phyloP scores from a whole-genome alignment of 495 filamentous ascomycete species.

The Xylaria intraflava region DNA sequence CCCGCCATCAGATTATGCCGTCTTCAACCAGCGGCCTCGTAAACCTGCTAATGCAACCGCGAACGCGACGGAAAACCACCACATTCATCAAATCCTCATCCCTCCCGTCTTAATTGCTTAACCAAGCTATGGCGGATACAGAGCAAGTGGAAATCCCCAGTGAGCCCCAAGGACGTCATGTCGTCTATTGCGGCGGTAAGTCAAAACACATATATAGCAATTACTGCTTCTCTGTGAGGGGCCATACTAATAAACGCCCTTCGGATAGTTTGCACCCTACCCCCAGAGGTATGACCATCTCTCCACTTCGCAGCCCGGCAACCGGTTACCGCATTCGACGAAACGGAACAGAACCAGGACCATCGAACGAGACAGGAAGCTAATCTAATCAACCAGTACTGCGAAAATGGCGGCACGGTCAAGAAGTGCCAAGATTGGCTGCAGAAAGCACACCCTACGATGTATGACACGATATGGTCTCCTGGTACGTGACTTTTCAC shows the following conservation, averaged over 20 bases:
- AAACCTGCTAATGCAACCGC: neutral
- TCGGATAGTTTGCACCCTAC: conserved; percentile 76
- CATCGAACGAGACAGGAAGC: conserved; percentile 1
- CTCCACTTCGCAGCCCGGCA: conserved; percentile 1
- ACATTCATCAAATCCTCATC: neutral
- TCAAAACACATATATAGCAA: conserved; percentile 12
- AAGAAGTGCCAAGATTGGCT: conserved; percentile 98
- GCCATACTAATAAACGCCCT: conserved; percentile 9
- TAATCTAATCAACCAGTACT: conserved; percentile 61
- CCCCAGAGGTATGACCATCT: conserved; percentile 67
- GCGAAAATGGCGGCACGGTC: conserved; percentile 96
- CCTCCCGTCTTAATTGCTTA: neutral
- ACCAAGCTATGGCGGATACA: conserved; percentile 33
- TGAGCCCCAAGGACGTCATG: conserved; percentile 57
- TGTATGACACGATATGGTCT: conserved; percentile 77
- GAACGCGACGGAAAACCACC: neutral
- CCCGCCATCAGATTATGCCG: conserved; percentile 7
- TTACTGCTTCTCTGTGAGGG: neutral
- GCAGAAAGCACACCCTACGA: conserved; percentile 59
- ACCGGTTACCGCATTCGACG: conserved; percentile 8
- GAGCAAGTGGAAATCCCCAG: conserved; percentile 29
- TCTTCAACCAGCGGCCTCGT: conserved; percentile 6
- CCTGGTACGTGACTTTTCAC: conserved; percentile 50
- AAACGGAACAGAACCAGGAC: neutral
- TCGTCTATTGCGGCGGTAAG: conserved; percentile 79